phyloP scores from a whole-genome alignment of 805 yeast species.

The Scheffersomyces ergatensis region DNA sequence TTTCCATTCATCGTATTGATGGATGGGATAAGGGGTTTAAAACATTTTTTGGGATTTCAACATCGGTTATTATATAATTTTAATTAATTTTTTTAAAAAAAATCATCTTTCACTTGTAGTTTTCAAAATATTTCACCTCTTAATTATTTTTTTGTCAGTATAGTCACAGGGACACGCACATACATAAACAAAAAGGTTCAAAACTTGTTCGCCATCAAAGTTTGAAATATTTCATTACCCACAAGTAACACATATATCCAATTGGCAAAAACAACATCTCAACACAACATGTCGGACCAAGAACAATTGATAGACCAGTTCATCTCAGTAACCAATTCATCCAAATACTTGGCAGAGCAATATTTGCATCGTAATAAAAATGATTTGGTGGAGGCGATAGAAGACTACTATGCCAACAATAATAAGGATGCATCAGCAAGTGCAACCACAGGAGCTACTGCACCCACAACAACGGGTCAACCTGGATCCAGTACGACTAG shows the following conservation, averaged over 20 bases:
- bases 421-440: slow-evolving; percentile 2
- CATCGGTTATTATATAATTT: slow-evolving; percentile 33
- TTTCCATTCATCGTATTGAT: slow-evolving; percentile 3
- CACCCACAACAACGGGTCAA: background rate
- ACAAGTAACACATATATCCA: too few relatives aligned
- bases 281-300: slow-evolving; percentile 16
- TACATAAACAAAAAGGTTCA: too few relatives aligned
- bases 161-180: too few relatives aligned
- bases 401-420: slow-evolving; percentile 34
- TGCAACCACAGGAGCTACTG: background rate
- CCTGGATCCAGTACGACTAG: slow-evolving; percentile 1
- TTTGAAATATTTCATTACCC: too few relatives aligned
- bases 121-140: too few relatives aligned
- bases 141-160: too few relatives aligned
- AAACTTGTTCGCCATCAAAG: too few relatives aligned
- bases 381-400: slow-evolving; percentile 39
- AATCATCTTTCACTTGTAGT: too few relatives aligned
- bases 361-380: slow-evolving; percentile 34
- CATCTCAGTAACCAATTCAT: slow-evolving; percentile 32
- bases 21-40: slow-evolving; percentile 28
- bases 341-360: slow-evolving; percentile 36
- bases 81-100: background rate
- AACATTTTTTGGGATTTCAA: slow-evolving; percentile 43
- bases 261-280: too few relatives aligned
- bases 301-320: slow-evolving; percentile 31